phyloP scores from a whole-genome alignment of 208 protist species.

The Acanthamoeba castellanii region DNA sequence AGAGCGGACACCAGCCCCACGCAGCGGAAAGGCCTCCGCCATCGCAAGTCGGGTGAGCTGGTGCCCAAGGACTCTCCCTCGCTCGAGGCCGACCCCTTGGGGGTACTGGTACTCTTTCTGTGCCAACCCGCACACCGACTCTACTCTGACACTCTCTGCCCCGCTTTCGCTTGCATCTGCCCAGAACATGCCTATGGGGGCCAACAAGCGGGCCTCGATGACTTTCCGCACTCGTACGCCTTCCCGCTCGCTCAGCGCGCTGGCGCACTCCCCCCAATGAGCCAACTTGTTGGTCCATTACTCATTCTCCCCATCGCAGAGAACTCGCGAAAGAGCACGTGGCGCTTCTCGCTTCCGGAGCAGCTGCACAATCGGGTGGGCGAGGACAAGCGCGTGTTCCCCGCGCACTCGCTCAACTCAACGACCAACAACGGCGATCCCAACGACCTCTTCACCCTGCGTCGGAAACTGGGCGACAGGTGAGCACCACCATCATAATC shows the following conservation, averaged over 20 bases:
- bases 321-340: conserved; percentile 3
- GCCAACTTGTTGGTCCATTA: neutral
- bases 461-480: conserved; percentile 43
- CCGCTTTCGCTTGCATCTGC: neutral
- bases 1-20: neutral
- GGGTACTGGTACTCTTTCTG: neutral
- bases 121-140: neutral
- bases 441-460: conserved; percentile 58
- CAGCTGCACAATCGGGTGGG: conserved; percentile 44
- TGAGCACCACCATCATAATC: neutral
- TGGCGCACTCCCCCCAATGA: no score
- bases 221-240: neutral
- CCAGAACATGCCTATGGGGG: neutral
- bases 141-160: neutral
- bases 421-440: neutral
- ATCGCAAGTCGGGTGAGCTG: neutral
- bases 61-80: neutral
- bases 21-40: neutral
- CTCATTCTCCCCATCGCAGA: neutral
- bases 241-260: neutral
- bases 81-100: neutral
- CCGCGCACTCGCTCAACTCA: neutral
- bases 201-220: neutral
- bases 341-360: conserved; percentile 65
- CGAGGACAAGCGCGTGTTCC: conserved; percentile 65